These are phyloP conservation scores for Metarhizium album DNA, from an alignment of 2,329 filamentous ascomycete genomes.

Conservation along the genomic window DNA sequence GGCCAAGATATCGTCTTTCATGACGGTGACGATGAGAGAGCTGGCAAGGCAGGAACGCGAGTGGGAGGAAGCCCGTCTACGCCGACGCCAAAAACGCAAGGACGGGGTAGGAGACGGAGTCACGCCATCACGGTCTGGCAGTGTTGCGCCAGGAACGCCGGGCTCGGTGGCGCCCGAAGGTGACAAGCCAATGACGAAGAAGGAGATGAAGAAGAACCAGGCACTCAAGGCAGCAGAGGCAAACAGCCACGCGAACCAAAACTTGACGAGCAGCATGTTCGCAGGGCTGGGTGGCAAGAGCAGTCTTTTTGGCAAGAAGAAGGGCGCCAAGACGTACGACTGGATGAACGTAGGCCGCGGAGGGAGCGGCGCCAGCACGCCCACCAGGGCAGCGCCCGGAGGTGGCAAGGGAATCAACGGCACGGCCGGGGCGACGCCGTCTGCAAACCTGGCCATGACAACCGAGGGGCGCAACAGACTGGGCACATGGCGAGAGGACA, in stretches of 20 bases:
- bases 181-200: constrained; percentile 70
- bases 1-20: constrained; percentile 39
- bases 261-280: constrained; percentile 70
- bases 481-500: constrained; percentile 70
- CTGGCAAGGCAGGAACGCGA: constrained; percentile 56
- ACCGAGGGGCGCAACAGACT: constrained; percentile 51
- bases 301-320: constrained; percentile 45
- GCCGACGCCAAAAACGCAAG: constrained; percentile 53
- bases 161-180: constrained; percentile 51
- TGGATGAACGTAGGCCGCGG: constrained; percentile 55
- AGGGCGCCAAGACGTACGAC: constrained; percentile 56
- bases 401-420: constrained; percentile 22
- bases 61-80: constrained; percentile 60
- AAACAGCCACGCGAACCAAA: constrained; percentile 70
- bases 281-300: constrained; percentile 53
- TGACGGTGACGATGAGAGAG: constrained; percentile 45
- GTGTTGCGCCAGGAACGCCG: constrained; percentile 49
- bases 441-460: constrained; percentile 33
- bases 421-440: constrained; percentile 19
- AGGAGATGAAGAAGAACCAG: constrained; percentile 67
- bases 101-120: constrained; percentile 44
- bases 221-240: constrained; percentile 70
- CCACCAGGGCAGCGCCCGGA: constrained; percentile 25
- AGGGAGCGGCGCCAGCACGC: constrained; percentile 44
- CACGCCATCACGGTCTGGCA: constrained; percentile 41